These are phyloP conservation scores for Termitomyces sp. DNA, from an alignment of 768 basidiomycete genomes.

Conservation along the genomic window DNA sequence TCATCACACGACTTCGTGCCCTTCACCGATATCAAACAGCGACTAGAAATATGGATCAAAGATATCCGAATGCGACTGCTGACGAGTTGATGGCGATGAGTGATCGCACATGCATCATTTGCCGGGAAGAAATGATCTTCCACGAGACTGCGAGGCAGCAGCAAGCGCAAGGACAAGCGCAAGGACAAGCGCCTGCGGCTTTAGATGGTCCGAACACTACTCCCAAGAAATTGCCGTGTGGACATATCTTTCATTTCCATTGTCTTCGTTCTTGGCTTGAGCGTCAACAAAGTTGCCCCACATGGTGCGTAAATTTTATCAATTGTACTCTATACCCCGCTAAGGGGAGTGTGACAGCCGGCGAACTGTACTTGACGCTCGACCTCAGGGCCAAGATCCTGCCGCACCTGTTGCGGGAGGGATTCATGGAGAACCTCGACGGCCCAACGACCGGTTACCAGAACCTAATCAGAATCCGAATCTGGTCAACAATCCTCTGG, in stretches of 20 bases:
- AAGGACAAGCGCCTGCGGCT: constrained; percentile 19
- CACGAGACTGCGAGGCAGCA: constrained; percentile 9
- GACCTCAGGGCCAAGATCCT: constrained; percentile 28
- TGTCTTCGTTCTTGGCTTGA: constrained; percentile 98
- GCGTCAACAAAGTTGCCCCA: constrained; percentile 97
- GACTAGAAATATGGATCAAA: constrained; percentile 92
- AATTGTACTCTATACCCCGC: constrained; percentile 5
- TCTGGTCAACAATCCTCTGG: constrained; percentile 37
- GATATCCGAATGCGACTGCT: constrained; percentile 88
- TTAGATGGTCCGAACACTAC: constrained; percentile 85
- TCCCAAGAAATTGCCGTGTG: constrained; percentile 94
- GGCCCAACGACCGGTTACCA: constrained; percentile 21
- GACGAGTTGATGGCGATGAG: constrained; percentile 78
- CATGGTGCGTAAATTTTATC: constrained; percentile 60
- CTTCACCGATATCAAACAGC: constrained; percentile 91
- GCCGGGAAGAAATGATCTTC: constrained; percentile 88
- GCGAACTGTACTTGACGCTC: constrained; percentile 65
- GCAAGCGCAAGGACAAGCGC: constrained; percentile 19
- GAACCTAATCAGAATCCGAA: constrained; percentile 28
- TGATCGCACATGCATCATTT: constrained; percentile 96
- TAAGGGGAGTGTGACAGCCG: constrained; percentile 41
- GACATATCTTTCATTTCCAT: constrained; percentile 97
- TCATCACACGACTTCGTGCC: constrained; percentile 81
- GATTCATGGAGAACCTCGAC: constrained; percentile 25
- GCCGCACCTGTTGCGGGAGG: constrained; percentile 20